A percentile compares a stretch with the other conserved stretches of the same genome.
Conservation (phyloP, 2,329 filamentous ascomycete species). For the Drechslerella coelobrocha region DNA sequence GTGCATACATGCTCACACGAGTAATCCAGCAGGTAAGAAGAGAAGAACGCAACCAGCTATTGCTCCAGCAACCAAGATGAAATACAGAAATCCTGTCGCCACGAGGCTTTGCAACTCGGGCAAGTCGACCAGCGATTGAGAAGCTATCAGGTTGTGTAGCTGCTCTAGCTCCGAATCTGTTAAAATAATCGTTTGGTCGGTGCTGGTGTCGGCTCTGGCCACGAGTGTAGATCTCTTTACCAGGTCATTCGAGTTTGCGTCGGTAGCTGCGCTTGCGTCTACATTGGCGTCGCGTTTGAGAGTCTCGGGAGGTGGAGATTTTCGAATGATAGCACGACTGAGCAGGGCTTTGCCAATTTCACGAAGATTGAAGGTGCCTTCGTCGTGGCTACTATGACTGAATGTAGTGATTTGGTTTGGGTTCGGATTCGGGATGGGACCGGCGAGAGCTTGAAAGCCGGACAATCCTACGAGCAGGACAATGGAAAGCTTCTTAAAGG, state of each 20-base stretch:
- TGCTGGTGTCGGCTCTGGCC: neutral
- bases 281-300: neutral
- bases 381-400: slow-evolving; percentile 16
- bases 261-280: no score
- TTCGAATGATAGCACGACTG: slow-evolving; percentile 7
- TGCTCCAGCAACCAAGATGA: neutral
- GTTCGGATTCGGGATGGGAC: slow-evolving; percentile 23
- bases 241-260: no score
- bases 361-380: neutral
- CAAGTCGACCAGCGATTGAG: neutral
- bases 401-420: slow-evolving; percentile 24
- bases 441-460: slow-evolving; percentile 31
- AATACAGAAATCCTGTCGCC: neutral
- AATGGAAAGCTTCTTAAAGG: slow-evolving; percentile 15
- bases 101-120: neutral
- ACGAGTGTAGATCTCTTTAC: neutral
- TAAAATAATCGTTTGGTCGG: neutral
- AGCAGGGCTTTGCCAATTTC: slow-evolving; percentile 6
- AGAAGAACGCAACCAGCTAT: neutral
- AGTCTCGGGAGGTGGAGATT: neutral
- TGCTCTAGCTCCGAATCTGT: neutral
- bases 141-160: neutral
- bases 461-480: slow-evolving; percentile 33
- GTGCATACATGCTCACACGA: neutral
- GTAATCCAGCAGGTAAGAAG: neutral